A percentile compares a stretch with the other conserved stretches of the same genome.
These are phyloP conservation scores for Cucurbita ficifolia DNA, from an alignment of 306 rosid genomes.

Conservation along the genomic window DNA sequence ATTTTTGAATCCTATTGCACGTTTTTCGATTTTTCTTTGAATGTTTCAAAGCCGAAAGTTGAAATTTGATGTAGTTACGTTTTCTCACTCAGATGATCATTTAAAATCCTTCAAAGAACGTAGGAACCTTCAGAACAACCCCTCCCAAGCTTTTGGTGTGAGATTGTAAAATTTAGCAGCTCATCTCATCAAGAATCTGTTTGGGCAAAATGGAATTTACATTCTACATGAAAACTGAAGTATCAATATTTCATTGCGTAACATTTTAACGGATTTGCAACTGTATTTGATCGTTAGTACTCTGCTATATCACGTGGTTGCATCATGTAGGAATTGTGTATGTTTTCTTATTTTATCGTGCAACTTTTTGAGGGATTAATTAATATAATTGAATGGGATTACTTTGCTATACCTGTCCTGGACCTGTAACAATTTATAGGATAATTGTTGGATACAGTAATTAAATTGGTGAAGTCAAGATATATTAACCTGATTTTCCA, in stretches of 20 bases:
- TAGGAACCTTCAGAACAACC: neutral
- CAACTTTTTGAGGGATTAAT: neutral
- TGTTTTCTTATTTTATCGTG: neutral
- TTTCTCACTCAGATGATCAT: neutral
- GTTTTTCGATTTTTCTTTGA: neutral
- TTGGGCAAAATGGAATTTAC: neutral
- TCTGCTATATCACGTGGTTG: neutral
- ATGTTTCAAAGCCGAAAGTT: neutral
- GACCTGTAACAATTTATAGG: neutral
- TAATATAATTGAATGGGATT: neutral
- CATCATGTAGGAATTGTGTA: neutral
- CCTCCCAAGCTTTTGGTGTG: neutral
- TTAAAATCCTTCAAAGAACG: neutral
- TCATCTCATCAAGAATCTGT: neutral
- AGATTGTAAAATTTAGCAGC: neutral
- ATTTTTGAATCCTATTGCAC: neutral
- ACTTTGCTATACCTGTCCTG: neutral
- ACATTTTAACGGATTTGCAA: neutral
- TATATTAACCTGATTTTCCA: neutral
- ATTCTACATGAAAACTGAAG: neutral
- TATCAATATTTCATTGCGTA: neutral
- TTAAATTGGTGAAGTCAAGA: neutral
- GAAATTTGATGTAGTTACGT: neutral
- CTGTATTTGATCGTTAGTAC: neutral
- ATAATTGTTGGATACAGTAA: neutral